A percentile compares a stretch with the other conserved stretches of the same genome.
These are phyloP conservation scores for Phytophthora hibernalis DNA, from an alignment of 352 stramenopile species.

Conservation along the genomic window DNA sequence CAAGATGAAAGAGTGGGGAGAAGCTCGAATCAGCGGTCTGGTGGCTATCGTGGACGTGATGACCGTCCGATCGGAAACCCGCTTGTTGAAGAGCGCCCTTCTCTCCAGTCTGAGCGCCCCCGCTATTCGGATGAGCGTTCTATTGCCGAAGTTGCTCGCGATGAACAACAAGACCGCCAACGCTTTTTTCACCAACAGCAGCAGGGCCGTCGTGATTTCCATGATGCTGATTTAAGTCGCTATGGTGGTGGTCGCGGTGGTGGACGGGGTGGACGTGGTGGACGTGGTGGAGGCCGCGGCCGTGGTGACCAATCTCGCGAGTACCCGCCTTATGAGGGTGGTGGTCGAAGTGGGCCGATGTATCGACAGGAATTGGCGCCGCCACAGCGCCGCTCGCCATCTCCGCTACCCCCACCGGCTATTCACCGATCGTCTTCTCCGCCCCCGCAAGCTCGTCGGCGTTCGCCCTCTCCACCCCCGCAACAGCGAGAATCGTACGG, in stretches of 20 bases:
- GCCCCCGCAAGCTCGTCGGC: conserved; percentile 13
- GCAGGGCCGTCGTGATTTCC: conserved; percentile 44
- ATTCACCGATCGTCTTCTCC: conserved; percentile 33
- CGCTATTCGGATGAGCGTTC: conserved; percentile 53
- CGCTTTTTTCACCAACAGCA: conserved; percentile 48
- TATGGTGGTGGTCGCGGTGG: conserved; percentile 41
- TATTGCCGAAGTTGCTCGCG: conserved; percentile 59
- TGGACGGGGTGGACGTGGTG: conserved; percentile 32
- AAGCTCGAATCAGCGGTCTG: conserved; percentile 19
- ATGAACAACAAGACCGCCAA: conserved; percentile 53
- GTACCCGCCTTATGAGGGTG: conserved; percentile 19
- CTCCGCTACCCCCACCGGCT: conserved; percentile 15
- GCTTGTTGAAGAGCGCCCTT: conserved; percentile 22
- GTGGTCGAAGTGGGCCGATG: conserved; percentile 17
- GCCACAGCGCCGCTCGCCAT: conserved; percentile 20
- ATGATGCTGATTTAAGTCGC: conserved; percentile 38
- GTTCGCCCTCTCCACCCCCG: conserved; percentile 26
- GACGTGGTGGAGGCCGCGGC: conserved; percentile 28
- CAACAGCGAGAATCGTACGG: conserved; percentile 33
- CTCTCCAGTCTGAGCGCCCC: conserved; percentile 31
- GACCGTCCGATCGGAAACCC: conserved; percentile 33
- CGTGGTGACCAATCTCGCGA: conserved; percentile 21
- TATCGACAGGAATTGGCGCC: conserved; percentile 23
- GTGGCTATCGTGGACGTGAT: conserved; percentile 36
- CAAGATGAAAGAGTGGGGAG: conserved; percentile 31